A percentile compares a stretch with the other conserved stretches of the same genome.
Evolutionary conservation across 176 grass and related monocot species (phyloP).

Genomic region (Cymbopogon citratus): DNA sequence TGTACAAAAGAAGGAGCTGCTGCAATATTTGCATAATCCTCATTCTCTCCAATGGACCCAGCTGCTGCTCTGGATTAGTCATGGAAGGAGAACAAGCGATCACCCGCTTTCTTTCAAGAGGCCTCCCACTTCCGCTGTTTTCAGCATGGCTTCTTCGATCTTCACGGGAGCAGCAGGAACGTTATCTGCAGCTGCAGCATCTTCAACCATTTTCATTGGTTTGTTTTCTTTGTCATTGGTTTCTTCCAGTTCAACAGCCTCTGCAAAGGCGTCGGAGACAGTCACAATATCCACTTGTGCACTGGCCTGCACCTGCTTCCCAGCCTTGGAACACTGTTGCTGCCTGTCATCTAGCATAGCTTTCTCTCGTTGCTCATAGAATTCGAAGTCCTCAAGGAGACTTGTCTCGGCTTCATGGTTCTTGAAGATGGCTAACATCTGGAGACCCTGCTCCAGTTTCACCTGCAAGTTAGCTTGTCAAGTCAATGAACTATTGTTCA

Average conservation of each 20-base stretch:
- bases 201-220: conserved; percentile 21
- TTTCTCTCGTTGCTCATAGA: conserved; percentile 69
- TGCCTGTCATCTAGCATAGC: conserved; percentile 54
- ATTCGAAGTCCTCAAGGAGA: conserved; percentile 66
- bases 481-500: neutral
- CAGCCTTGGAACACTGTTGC: conserved; percentile 17
- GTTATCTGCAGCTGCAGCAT: neutral
- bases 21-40: neutral
- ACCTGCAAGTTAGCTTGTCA: conserved; percentile 38
- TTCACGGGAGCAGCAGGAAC: conserved; percentile 3
- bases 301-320: neutral
- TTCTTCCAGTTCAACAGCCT: conserved; percentile 28
- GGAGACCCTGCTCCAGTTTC: conserved; percentile 64
- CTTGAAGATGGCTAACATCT: conserved; percentile 69
- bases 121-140: neutral
- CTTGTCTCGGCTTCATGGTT: conserved; percentile 49
- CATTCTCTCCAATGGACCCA: neutral
- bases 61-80: neutral
- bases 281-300: conserved; percentile 1
- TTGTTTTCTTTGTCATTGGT: neutral
- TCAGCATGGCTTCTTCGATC: conserved; percentile 22
- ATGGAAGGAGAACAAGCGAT: neutral
- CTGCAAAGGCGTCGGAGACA: conserved; percentile 38
- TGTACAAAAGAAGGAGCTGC: conserved; percentile 15
- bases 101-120: neutral